These are phyloP conservation scores for Durusdinium trenchii DNA, from an alignment of 73 alveolate species.

Conservation along the genomic window DNA sequence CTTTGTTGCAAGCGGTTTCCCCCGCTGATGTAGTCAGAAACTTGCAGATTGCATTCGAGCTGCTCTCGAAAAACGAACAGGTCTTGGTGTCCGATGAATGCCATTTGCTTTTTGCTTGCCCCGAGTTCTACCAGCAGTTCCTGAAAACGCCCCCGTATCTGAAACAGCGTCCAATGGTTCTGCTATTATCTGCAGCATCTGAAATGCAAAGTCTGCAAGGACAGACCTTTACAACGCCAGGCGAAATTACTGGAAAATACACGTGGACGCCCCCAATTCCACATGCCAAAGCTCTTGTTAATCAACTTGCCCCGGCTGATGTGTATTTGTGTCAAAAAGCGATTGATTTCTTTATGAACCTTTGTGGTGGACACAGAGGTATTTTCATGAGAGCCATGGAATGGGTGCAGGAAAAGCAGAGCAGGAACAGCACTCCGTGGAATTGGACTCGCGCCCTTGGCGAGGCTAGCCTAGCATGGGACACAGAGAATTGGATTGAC, in stretches of 20 bases:
- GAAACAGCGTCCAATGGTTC: background rate
- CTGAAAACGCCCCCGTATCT: background rate
- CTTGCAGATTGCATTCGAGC: background rate
- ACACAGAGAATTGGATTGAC: no score
- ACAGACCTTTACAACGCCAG: background rate
- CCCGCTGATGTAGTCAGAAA: background rate
- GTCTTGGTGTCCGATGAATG: constrained; percentile 1
- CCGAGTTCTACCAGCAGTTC: background rate
- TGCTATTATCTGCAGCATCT: constrained; percentile 4
- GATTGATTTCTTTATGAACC: background rate
- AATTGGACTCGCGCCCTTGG: background rate
- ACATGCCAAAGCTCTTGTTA: background rate
- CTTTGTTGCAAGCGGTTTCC: background rate
- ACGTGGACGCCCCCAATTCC: constrained; percentile 51
- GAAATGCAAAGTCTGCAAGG: background rate
- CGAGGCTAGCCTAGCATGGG: background rate
- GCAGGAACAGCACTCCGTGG: background rate
- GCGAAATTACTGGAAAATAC: background rate
- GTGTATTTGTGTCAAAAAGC: background rate
- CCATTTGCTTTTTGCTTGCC: constrained; percentile 5
- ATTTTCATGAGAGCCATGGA: background rate
- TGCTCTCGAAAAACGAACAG: background rate
- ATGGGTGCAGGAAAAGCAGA: constrained; percentile 28
- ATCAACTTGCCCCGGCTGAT: background rate
- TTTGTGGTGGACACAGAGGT: constrained; percentile 27